These are phyloP conservation scores for Aspergillus sclerotialis DNA, from an alignment of 2,329 filamentous ascomycete genomes.

Conservation along the genomic window DNA sequence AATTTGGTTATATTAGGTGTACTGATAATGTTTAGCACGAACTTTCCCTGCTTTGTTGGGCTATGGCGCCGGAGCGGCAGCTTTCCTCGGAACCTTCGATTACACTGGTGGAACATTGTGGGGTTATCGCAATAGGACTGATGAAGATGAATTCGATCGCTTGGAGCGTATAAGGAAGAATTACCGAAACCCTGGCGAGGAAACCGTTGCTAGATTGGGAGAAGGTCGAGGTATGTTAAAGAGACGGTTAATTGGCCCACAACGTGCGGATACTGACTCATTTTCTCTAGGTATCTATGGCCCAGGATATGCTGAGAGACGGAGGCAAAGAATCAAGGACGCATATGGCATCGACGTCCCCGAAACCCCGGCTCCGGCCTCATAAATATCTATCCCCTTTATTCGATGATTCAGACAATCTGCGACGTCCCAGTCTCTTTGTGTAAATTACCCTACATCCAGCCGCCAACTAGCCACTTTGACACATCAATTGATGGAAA, in stretches of 20 bases:
- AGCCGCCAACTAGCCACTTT: conserved; percentile 15
- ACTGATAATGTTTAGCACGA: conserved; percentile 40
- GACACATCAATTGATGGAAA: conserved; percentile 12
- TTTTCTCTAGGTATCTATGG: conserved; percentile 61
- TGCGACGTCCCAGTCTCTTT: conserved; percentile 15
- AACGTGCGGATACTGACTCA: conserved; percentile 8
- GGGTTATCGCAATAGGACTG: conserved; percentile 48
- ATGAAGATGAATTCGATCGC: conserved; percentile 66
- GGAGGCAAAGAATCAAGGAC: conserved; percentile 72
- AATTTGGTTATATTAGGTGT: conserved; percentile 6
- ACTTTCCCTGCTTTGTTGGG: conserved; percentile 66
- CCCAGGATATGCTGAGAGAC: conserved; percentile 77
- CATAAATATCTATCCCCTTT: conserved; percentile 22
- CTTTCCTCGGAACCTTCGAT: conserved; percentile 57
- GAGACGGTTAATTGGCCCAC: conserved; percentile 3
- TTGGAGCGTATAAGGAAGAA: conserved; percentile 69
- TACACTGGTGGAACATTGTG: conserved; percentile 59
- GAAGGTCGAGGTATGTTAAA: conserved; percentile 70
- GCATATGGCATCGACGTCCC: conserved; percentile 83
- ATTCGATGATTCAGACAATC: conserved; percentile 13
- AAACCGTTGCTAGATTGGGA: conserved; percentile 74
- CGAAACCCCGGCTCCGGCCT: conserved; percentile 44
- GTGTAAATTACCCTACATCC: conserved; percentile 23
- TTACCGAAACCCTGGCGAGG: conserved; percentile 65
- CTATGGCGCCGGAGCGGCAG: conserved; percentile 54